These are phyloP conservation scores for Pythium rishiriense DNA, from an alignment of 352 stramenopile species.

Conservation along the genomic window DNA sequence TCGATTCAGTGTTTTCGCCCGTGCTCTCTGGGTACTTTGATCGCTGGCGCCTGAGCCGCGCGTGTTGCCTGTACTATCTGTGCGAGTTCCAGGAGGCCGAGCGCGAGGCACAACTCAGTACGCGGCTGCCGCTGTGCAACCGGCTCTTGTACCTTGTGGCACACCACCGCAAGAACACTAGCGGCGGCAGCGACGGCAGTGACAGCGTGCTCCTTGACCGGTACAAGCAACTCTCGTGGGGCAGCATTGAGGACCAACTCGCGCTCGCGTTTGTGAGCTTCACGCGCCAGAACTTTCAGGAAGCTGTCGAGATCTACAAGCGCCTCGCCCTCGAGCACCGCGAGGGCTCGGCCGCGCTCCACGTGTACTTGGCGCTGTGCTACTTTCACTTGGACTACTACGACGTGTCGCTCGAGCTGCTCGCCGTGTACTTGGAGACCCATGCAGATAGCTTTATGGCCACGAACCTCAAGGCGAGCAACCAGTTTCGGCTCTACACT, in stretches of 20 bases:
- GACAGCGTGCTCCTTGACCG: slow-evolving; percentile 87
- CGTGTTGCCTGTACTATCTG: slow-evolving; percentile 61
- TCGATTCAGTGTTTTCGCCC: slow-evolving; percentile 21
- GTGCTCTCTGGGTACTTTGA: slow-evolving; percentile 27
- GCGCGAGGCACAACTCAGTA: slow-evolving; percentile 43
- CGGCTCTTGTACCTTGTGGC: slow-evolving; percentile 53
- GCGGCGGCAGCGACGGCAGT: slow-evolving; percentile 7
- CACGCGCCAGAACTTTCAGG: slow-evolving; percentile 57
- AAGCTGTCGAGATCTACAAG: slow-evolving; percentile 77
- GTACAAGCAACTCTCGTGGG: slow-evolving; percentile 44
- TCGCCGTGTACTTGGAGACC: slow-evolving; percentile 51
- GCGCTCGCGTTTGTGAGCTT: slow-evolving; percentile 49
- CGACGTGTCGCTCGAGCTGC: slow-evolving; percentile 63
- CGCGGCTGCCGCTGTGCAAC: slow-evolving; percentile 47
- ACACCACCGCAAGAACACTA: slow-evolving; percentile 37
- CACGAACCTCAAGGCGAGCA: slow-evolving; percentile 68
- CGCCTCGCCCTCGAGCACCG: slow-evolving; percentile 37
- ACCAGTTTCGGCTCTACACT: slow-evolving; percentile 61
- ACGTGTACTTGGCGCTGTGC: slow-evolving; percentile 76
- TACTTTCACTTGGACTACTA: slow-evolving; percentile 78
- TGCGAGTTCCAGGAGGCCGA: slow-evolving; percentile 50
- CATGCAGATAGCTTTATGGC: slow-evolving; percentile 65
- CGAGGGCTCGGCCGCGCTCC: slow-evolving; percentile 37
- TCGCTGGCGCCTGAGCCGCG: slow-evolving; percentile 46
- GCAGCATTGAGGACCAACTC: slow-evolving; percentile 38